Evolutionary conservation across 1,284 basidiomycete species (phyloP).

Genomic region (Heterobasidion annosum): DNA sequence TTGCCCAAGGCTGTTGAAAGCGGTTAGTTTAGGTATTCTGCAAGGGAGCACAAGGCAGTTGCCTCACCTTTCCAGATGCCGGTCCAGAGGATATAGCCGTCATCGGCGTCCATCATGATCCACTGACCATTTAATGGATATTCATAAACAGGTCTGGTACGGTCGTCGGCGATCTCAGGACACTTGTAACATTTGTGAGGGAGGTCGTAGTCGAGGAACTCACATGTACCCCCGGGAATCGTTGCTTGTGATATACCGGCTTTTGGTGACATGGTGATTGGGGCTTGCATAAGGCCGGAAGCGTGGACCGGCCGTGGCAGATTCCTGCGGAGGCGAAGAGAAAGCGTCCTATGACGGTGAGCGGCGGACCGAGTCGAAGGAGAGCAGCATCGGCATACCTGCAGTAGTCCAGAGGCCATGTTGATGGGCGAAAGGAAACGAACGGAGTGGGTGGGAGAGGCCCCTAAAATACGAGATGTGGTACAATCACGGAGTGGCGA

Average conservation of each 20-base stretch:
- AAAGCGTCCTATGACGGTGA: slow-evolving; percentile 35
- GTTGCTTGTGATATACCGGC: slow-evolving; percentile 79
- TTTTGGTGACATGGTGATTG: slow-evolving; percentile 74
- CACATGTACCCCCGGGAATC: slow-evolving; percentile 84
- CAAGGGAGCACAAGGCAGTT: neutral
- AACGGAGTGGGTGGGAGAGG: slow-evolving; percentile 4
- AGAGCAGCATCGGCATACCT: slow-evolving; percentile 16
- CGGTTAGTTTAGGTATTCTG: slow-evolving; percentile 1
- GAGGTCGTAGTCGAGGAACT: slow-evolving; percentile 13
- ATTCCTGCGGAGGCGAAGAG: slow-evolving; percentile 32
- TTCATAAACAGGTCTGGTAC: slow-evolving; percentile 69
- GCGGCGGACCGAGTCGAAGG: slow-evolving; percentile 1
- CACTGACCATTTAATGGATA: slow-evolving; percentile 82
- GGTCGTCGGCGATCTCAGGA: neutral
- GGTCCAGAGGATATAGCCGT: slow-evolving; percentile 81
- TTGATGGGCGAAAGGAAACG: slow-evolving; percentile 7
- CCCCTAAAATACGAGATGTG: slow-evolving; percentile 7
- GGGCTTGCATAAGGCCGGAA: slow-evolving; percentile 71
- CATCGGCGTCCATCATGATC: slow-evolving; percentile 91
- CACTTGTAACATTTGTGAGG: neutral
- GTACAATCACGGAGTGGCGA: slow-evolving; percentile 13
- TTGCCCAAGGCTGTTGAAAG: slow-evolving; percentile 60
- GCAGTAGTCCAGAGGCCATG: slow-evolving; percentile 21
- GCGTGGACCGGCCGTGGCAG: slow-evolving; percentile 32
- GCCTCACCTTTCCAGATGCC: slow-evolving; percentile 78